Evolutionary conservation across 1,284 basidiomycete genomes (phyloP), one percentile per base, ranked within the genome.

Genomic region (Ganoderma multipileum): DNA sequence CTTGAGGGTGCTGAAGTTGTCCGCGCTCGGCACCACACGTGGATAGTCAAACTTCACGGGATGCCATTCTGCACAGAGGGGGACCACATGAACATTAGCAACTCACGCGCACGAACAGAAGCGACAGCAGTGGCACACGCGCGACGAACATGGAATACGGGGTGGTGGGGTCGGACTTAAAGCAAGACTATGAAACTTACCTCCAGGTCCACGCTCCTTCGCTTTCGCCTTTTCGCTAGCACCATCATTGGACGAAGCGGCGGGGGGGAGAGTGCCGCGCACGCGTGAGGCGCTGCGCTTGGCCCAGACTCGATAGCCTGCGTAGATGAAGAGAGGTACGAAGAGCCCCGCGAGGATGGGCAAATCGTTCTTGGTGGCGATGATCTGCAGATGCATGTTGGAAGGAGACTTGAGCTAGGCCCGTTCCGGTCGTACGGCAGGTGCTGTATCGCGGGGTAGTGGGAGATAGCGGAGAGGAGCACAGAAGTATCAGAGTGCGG

Each of bases 11-110:
- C 75, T 74, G 65, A 87, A 79, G 55, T 81, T 79, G 30, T 79
- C 74, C 2, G 77, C 66, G 72, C 80, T 83, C 6, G 86, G 78
- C n/a, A 79, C 78, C 75, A 90, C 76, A 16, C 74, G 63, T 2
- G 89, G 89, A 74, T 88, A 90, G n/a, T 77, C 74, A 72, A 90
- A 90, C 60, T 74, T 44, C 14, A 72, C 67, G 2, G 77, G 73
- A 0, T 33, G 67, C 78, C 78, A 79, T 61, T 74, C 78, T 79
- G 41, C 36, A 16, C 23, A n/a, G 23, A 14, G 2, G 20, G 11
- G 33, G n/a, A 2, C 1, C 16, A 7, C 7, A 12, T 14, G n/a
- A 38, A 58, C 16, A 7, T 55, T n/a, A 42, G 28, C 12, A 28
- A 12, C 11, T 6, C 9, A 23, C 23, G 3, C 20, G 30, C 30